Conservation (phyloP, 73 alveolate species). For the Loxodes magnus region DNA sequence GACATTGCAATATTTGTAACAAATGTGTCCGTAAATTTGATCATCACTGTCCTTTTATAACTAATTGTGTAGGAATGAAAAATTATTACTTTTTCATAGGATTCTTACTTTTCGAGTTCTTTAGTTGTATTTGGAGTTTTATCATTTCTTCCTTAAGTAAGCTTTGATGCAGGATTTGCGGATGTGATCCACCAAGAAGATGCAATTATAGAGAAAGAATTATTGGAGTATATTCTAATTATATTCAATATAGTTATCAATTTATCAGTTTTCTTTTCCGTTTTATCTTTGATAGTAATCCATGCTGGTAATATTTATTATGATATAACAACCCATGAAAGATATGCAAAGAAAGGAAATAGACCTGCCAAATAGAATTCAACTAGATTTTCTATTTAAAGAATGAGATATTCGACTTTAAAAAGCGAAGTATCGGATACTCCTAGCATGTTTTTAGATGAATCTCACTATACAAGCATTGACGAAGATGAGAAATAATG, state of each 20-base stretch:
- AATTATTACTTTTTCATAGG: conserved; percentile 12
- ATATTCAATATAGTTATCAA: not conserved
- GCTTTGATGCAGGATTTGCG: not conserved
- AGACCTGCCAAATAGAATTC: no score
- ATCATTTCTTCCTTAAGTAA: not conserved
- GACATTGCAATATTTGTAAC: conserved; percentile 57
- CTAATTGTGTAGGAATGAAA: conserved; percentile 55
- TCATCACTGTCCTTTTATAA: conserved; percentile 70
- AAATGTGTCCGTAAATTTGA: conserved; percentile 64
- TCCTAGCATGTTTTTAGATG: no score
- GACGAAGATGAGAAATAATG: no score
- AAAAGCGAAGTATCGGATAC: no score
- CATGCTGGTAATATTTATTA: not conserved
- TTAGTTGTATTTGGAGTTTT: not conserved
- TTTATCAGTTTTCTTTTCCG: not conserved
- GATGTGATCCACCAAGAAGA: not conserved
- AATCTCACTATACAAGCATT: no score
- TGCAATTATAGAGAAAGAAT: not conserved
- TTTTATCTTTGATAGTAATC: conserved; percentile 4
- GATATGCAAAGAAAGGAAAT: no score
- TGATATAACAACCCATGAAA: conserved; percentile 5
- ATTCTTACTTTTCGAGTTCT: not conserved
- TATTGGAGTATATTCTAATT: not conserved
- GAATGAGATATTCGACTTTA: no score
- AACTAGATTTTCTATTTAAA: no score